phyloP scores from a whole-genome alignment of 2,329 filamentous ascomycete species.

The Colletotrichum gigasporum region DNA sequence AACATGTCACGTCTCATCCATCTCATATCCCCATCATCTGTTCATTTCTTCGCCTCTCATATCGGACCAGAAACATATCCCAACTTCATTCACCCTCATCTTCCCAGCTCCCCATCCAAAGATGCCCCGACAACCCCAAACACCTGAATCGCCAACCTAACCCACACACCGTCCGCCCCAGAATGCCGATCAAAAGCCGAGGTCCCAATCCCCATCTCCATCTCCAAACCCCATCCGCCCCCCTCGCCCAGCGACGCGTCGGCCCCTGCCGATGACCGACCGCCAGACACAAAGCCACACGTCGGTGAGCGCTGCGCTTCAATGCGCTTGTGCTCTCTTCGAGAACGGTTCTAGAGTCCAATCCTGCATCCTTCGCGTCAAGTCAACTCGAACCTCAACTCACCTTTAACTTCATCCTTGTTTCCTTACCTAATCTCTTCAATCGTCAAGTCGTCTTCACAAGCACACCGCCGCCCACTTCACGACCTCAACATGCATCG shows the following conservation, averaged over 20 bases:
- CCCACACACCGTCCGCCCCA: background rate
- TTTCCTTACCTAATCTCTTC: background rate
- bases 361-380: background rate
- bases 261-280: background rate
- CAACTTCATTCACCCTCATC: no score
- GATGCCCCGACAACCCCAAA: background rate
- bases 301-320: no score
- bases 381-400: background rate
- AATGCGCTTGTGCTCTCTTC: no score
- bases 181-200: conserved; percentile 25
- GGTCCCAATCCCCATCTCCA: background rate
- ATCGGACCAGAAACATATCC: no score
- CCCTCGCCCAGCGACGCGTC: background rate
- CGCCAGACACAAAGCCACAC: no score
- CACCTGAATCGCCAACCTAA: background rate
- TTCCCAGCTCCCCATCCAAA: no score
- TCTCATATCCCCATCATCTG: no score
- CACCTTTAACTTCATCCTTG: background rate
- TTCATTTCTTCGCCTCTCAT: no score
- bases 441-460: background rate
- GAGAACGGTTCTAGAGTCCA: background rate
- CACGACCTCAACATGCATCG: background rate
- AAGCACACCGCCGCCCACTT: background rate
- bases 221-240: background rate
- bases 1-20: no score